Base-by-base conservation (phyloP, 768 basidiomycete species). In the Kwoniella sp. region DNA sequence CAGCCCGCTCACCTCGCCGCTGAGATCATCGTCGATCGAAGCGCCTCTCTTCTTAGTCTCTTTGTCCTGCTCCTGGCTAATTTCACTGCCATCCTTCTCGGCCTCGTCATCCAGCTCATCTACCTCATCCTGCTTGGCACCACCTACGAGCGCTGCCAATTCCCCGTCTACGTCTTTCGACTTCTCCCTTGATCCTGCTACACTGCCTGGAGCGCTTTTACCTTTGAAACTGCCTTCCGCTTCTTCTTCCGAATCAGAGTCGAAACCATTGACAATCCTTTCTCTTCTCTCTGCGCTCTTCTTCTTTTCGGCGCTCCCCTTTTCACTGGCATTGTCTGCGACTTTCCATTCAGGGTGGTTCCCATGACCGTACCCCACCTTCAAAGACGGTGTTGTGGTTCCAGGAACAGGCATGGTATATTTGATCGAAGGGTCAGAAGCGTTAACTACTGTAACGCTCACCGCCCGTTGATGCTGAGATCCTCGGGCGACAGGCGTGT, bases 1-100 rank as follows among this genome's bases (percentile, higher is more conserved):
- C n/a, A n/a, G n/a, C n/a, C n/a, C n/a, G n/a, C 71, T 60, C 58
- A 72, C 71, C 58, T 72, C 71, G n/a, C 71, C 71, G 26, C 63
- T 63, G 12, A 68, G n/a, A 27, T 65, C 66, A 27, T 69, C 71
- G 24, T 69, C 68, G 1, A 52, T 49, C 7, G 56, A 59, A 1
- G 46, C 33, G 21, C 51, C 60, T 25, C 63, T 57, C 48, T 64
- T 65, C 37, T 64, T 66, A 2, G 40, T 29, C 3, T 30, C 56
- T 3, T 40, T 21, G 10, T 64, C 25, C 27, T 29, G 25, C 13
- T 51, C 58, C 26, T 47, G 40, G 29, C 61, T 52, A 2, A 26
- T 37, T 22, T 55, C 22, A 47, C 60, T 30, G 44, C 48, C 19
- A 37, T 51, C 37, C 33, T 63, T 30, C 26, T 60, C 60, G 17